phyloP scores from a whole-genome alignment of 441 rosid species.

The Populus trichocarpa region DNA sequence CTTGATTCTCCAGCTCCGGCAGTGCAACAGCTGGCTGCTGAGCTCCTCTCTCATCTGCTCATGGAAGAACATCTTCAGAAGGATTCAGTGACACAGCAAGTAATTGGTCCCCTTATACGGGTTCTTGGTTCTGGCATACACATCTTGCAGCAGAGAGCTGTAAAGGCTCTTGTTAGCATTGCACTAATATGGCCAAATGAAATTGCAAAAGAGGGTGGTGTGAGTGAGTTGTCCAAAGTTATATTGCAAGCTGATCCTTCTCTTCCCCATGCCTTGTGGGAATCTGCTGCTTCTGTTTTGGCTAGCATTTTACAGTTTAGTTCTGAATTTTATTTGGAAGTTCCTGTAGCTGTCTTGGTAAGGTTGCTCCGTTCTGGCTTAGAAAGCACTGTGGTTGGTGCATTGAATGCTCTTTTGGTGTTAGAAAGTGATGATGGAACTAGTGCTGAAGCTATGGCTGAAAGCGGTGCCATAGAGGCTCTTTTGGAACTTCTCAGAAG shows the following conservation, averaged over 20 bases:
- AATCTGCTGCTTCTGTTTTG: slow-evolving; percentile 92
- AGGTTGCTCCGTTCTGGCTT: slow-evolving; percentile 86
- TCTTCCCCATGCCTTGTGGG: slow-evolving; percentile 92
- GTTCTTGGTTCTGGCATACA: slow-evolving; percentile 92
- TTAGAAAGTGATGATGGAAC: slow-evolving; percentile 97
- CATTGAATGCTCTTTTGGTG: slow-evolving; percentile 95
- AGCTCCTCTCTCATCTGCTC: slow-evolving; percentile 94
- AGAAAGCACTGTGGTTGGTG: slow-evolving; percentile 83
- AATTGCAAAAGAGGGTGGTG: slow-evolving; percentile 98
- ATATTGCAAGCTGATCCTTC: slow-evolving; percentile 95
- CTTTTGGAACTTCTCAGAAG: slow-evolving; percentile 92
- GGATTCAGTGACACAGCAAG: slow-evolving; percentile 80
- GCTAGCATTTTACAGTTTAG: slow-evolving; percentile 92
- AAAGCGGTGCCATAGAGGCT: slow-evolving; percentile 99
- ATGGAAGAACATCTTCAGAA: slow-evolving; percentile 89
- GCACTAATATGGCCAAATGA: slow-evolving; percentile 93
- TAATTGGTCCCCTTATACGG: slow-evolving; percentile 83
- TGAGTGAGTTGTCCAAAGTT: slow-evolving; percentile 86
- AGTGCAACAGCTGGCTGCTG: slow-evolving; percentile 98
- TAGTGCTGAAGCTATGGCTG: slow-evolving; percentile 99
- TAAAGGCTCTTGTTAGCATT: slow-evolving; percentile 96
- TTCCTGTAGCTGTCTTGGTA: slow-evolving; percentile 95
- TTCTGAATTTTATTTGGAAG: slow-evolving; percentile 96
- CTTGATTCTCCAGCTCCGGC: slow-evolving; percentile 94
- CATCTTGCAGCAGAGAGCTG: slow-evolving; percentile 97